Evolutionary conservation across 805 yeast genomes (phyloP).

Genomic region (Candida odintsovae): DNA sequence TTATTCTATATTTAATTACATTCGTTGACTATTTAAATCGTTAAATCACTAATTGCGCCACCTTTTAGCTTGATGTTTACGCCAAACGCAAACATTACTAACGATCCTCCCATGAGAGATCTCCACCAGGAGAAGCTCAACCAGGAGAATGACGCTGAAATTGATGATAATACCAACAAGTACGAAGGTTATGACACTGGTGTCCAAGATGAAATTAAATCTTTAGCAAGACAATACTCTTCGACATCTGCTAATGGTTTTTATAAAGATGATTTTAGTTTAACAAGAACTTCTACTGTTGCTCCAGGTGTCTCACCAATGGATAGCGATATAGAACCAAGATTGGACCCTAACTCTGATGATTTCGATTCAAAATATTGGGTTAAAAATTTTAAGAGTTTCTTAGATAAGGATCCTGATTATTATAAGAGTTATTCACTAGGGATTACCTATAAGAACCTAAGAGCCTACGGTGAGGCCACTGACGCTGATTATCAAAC

Average conservation of each 20-base stretch:
- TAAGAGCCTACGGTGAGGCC: conserved; percentile 58
- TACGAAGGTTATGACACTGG: conserved; percentile 3
- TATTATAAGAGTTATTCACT: conserved; percentile 50
- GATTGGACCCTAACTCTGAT: conserved; percentile 53
- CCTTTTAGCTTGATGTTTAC: background rate
- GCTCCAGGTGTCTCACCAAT: conserved; percentile 37
- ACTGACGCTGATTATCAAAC: conserved; percentile 61
- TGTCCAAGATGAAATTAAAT: conserved; percentile 2
- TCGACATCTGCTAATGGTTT: background rate
- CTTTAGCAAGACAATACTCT: conserved; percentile 5
- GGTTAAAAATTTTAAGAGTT: conserved; percentile 53
- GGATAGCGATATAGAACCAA: conserved; percentile 30
- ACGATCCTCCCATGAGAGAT: background rate
- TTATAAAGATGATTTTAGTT: background rate
- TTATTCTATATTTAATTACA: too few species aligned
- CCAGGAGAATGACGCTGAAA: background rate
- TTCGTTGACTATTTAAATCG: too few species aligned
- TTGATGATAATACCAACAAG: background rate
- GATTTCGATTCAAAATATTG: conserved; percentile 54
- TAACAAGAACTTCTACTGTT: conserved; percentile 18
- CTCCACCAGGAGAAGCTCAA: background rate
- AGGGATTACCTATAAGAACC: conserved; percentile 52
- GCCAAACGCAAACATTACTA: background rate
- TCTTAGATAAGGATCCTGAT: conserved; percentile 51
- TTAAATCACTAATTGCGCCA: too few species aligned